Evolutionary conservation across 2,329 filamentous ascomycete species (phyloP).

Genomic region (Phyllosticta citriasiana): DNA sequence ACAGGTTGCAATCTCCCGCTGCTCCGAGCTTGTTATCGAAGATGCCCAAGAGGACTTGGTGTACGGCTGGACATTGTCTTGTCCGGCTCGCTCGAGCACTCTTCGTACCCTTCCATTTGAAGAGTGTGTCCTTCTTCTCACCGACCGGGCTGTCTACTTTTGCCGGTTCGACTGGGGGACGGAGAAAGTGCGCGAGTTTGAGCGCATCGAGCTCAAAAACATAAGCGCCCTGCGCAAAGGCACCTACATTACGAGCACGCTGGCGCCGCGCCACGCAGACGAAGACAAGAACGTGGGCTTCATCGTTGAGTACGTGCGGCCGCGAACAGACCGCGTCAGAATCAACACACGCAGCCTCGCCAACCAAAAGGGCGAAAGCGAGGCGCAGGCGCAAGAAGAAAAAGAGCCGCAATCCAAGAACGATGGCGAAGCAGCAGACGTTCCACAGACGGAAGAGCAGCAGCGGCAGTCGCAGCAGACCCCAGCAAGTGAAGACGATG

Average conservation of each 20-base stretch:
- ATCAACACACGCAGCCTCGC: slow-evolving; percentile 75
- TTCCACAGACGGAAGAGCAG: slow-evolving; percentile 12
- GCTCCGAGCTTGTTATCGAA: slow-evolving; percentile 70
- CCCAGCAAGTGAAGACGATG: slow-evolving; percentile 13
- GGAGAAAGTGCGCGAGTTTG: slow-evolving; percentile 89
- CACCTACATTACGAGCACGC: slow-evolving; percentile 81
- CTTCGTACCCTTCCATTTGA: slow-evolving; percentile 63
- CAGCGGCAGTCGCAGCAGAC: slow-evolving; percentile 13
- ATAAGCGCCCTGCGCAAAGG: slow-evolving; percentile 66
- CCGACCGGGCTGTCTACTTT: slow-evolving; percentile 73
- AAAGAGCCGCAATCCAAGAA: background rate
- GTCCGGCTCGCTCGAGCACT: slow-evolving; percentile 61
- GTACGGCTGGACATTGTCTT: slow-evolving; percentile 80
- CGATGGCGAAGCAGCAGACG: background rate
- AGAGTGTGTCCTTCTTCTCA: slow-evolving; percentile 79
- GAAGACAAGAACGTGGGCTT: slow-evolving; percentile 75
- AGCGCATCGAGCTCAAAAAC: slow-evolving; percentile 68
- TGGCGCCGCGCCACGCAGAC: slow-evolving; percentile 68
- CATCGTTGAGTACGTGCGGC: slow-evolving; percentile 65
- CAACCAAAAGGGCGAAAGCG: slow-evolving; percentile 39
- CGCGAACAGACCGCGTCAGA: slow-evolving; percentile 59
- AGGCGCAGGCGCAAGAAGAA: slow-evolving; percentile 17
- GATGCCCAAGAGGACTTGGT: slow-evolving; percentile 73
- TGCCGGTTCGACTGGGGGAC: slow-evolving; percentile 92
- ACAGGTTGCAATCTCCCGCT: slow-evolving; percentile 82